phyloP scores from a whole-genome alignment of 257 asterid genomes.

The Solanum pimpinellifolium region DNA sequence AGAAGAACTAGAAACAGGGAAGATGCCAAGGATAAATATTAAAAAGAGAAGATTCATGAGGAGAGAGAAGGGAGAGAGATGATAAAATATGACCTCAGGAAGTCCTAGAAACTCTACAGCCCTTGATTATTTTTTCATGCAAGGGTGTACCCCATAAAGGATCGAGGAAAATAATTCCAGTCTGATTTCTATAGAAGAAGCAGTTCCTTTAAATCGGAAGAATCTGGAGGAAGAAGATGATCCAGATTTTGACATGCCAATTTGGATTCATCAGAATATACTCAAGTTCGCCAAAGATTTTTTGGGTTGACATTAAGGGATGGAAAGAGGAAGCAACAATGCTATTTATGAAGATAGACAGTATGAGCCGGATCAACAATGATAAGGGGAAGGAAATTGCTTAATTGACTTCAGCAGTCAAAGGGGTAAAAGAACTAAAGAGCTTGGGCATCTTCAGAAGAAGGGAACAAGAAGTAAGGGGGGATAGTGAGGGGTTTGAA shows the following conservation, averaged over 20 bases:
- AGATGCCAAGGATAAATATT: not conserved
- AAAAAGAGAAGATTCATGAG: not conserved
- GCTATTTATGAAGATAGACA: not conserved
- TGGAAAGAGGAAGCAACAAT: too few relatives aligned
- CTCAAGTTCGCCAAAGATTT: too few relatives aligned
- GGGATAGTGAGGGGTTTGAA: not conserved
- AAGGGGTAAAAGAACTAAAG: not conserved
- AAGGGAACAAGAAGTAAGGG: not conserved
- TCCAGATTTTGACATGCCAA: too few relatives aligned
- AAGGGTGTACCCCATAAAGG: not conserved
- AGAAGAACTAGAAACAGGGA: not conserved
- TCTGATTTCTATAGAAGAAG: not conserved
- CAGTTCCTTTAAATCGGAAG: not conserved
- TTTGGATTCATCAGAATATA: too few relatives aligned
- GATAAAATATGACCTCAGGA: not conserved
- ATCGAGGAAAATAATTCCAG: not conserved
- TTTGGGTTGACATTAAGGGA: too few relatives aligned
- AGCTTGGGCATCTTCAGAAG: not conserved
- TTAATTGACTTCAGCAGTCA: not conserved
- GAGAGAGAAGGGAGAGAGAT: not conserved
- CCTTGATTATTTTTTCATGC: not conserved
- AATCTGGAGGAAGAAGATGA: not conserved
- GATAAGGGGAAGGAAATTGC: not conserved
- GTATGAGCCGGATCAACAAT: not conserved
- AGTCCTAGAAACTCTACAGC: not conserved